Base-by-base conservation (phyloP, 768 basidiomycete genomes). In the Mycena alexandri region DNA sequence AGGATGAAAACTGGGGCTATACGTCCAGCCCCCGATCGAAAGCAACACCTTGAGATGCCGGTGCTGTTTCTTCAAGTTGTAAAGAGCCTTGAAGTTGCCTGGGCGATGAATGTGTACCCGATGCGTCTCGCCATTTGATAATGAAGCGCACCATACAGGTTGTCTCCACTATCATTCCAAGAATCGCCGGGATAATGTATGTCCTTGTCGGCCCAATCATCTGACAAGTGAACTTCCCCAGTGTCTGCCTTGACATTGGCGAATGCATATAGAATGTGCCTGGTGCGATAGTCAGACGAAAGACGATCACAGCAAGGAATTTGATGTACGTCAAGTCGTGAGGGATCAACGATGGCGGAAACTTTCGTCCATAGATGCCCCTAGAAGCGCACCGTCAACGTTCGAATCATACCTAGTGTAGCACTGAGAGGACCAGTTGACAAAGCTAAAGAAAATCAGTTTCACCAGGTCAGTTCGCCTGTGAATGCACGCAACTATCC, bases 311-410 rank as follows among this genome's bases (percentile, higher is more conserved):
- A 69, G 19, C 48, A 48, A 33, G 21, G 53, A 41, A 42, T 41
- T 81, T 90, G 69, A 11, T 11, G 38, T 79, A 93, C 93, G 97
- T 98, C 72, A 99, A 86, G 76, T 96, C 90, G 3, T 79, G 87
- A 13, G 96, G 98, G 67, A 98, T 95, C 54, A 87, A 76, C 4
- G 91, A 90, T 1, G 97, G 97, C 41, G 92, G 93, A 77, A 87
- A 99, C 79, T 95, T 96, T 66, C 96, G 86, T 29, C 89, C 98
- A 75, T 99, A 99, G 41, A 99, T 98, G 7, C 95, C 96, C 96
- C 95, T 92, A 69, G 50, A 63, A 42, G 56, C 24, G 43, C 25
- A 51, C 17, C 67, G 34, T 57, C 0, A 48, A 44, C 12, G 24
- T 10, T 38, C 61, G 52, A 58, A 65, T 22, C 21, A 67, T 38